A percentile compares a stretch with the other conserved stretches of the same genome.
Evolutionary conservation across 345 rosid genomes (phyloP).

Genomic region (Microthlaspi erraticum): DNA sequence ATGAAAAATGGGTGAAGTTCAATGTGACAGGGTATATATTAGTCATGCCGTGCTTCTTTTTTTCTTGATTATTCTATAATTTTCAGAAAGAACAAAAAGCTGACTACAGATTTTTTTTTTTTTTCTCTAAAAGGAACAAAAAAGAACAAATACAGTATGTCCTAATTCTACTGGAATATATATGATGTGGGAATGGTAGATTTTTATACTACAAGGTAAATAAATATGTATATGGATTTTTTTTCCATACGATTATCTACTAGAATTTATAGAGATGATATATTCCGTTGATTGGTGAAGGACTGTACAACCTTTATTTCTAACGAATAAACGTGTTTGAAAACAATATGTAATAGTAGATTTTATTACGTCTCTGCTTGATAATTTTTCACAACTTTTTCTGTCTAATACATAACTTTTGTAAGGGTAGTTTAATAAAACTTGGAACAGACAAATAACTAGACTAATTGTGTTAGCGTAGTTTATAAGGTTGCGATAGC

Average conservation of each 20-base stretch:
- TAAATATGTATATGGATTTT: too few species aligned
- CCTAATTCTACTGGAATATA: neutral
- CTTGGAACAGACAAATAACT: neutral
- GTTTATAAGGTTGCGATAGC: neutral
- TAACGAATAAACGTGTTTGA: neutral
- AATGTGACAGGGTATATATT: neutral
- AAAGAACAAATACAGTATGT: neutral
- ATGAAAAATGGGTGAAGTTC: slow-evolving; percentile 19
- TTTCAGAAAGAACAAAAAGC: neutral
- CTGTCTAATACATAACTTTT: neutral
- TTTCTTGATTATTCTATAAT: neutral
- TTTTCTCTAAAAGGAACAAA: neutral
- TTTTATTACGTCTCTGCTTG: neutral
- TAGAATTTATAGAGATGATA: too few species aligned
- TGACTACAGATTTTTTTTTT: neutral
- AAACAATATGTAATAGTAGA: slow-evolving; percentile 10
- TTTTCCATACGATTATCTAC: too few species aligned
- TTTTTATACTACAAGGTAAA: too few species aligned
- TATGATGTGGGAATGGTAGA: neutral
- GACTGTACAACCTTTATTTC: neutral
- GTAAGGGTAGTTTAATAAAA: neutral
- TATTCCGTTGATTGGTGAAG: too few species aligned
- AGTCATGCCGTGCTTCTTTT: neutral
- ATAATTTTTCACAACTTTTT: neutral
- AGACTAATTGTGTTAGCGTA: slow-evolving; percentile 11